phyloP scores from a whole-genome alignment of 768 basidiomycete species.

The Pleurotus tuber-regium region DNA sequence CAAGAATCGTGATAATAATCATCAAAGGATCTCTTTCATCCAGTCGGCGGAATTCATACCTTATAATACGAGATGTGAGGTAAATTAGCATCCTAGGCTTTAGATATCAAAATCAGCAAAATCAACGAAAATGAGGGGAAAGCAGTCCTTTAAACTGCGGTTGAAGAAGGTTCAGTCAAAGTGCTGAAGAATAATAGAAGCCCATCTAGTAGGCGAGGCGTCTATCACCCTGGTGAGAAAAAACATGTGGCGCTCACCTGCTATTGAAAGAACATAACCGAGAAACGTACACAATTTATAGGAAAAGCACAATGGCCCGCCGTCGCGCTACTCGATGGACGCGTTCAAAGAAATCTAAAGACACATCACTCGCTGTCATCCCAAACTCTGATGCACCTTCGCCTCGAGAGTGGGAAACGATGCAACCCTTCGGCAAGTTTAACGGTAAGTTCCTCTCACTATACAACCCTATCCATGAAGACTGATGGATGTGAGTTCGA shows the following conservation, averaged over 20 bases:
- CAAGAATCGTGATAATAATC: neutral
- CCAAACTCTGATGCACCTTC: constrained; percentile 15
- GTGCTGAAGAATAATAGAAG: too few species aligned
- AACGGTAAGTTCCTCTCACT: constrained; percentile 11
- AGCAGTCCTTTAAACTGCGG: neutral
- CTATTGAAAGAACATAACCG: too few species aligned
- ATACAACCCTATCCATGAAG: neutral
- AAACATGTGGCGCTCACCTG: too few species aligned
- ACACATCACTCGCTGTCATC: constrained; percentile 8
- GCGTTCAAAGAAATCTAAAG: constrained; percentile 9
- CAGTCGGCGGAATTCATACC: constrained; percentile 24
- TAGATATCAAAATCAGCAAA: neutral
- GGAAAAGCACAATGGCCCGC: constrained; percentile 16
- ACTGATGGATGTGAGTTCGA: neutral
- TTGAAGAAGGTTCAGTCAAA: neutral
- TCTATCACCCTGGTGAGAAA: constrained; percentile 2
- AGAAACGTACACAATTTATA: too few species aligned
- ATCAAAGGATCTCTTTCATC: constrained; percentile 1
- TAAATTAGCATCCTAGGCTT: constrained; percentile 41
- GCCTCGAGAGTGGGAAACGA: constrained; percentile 15
- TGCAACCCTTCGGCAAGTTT: constrained; percentile 19
- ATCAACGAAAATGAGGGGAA: neutral
- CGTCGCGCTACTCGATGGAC: constrained; percentile 11
- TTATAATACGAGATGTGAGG: constrained; percentile 45
- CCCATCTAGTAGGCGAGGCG: too few species aligned